These are phyloP conservation scores for Trichoderma sp. DNA, from an alignment of 2,329 filamentous ascomycete genomes.

Conservation along the genomic window DNA sequence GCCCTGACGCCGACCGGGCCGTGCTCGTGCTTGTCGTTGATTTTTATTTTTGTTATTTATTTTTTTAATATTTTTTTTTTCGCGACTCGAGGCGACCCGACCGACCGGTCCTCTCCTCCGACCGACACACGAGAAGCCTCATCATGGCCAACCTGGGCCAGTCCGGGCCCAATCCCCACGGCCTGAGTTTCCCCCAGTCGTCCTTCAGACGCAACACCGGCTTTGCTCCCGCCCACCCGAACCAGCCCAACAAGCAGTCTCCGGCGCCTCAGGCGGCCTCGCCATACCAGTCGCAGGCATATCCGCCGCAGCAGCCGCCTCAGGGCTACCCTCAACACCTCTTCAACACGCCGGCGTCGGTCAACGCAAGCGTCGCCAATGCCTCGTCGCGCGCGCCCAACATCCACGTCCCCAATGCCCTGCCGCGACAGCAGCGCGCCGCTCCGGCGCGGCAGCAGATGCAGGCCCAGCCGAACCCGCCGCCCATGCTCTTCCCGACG, in stretches of 20 bases:
- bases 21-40: neutral
- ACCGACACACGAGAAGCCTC: slow-evolving; percentile 14
- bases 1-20: slow-evolving; percentile 7
- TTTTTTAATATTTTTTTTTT: neutral
- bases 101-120: neutral
- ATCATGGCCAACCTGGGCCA: slow-evolving; percentile 53
- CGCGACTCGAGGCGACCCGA: slow-evolving; percentile 1
- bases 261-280: slow-evolving; percentile 56
- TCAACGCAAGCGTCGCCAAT: slow-evolving; percentile 51
- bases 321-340: slow-evolving; percentile 55
- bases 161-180: slow-evolving; percentile 53
- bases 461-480: slow-evolving; percentile 41
- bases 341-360: slow-evolving; percentile 49
- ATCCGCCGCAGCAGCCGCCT: slow-evolving; percentile 54
- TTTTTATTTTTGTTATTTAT: neutral
- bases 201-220: slow-evolving; percentile 46
- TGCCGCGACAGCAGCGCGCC: slow-evolving; percentile 49
- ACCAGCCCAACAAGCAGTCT: slow-evolving; percentile 56
- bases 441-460: slow-evolving; percentile 50
- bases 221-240: slow-evolving; percentile 50
- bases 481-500: slow-evolving; percentile 41
- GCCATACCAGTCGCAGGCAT: slow-evolving; percentile 56
- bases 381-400: slow-evolving; percentile 48
- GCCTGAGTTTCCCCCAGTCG: slow-evolving; percentile 55
- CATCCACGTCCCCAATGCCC: slow-evolving; percentile 50